Evolutionary conservation across 2,329 filamentous ascomycete species (phyloP).

Genomic region (Ceratocystis diversiconidia): DNA sequence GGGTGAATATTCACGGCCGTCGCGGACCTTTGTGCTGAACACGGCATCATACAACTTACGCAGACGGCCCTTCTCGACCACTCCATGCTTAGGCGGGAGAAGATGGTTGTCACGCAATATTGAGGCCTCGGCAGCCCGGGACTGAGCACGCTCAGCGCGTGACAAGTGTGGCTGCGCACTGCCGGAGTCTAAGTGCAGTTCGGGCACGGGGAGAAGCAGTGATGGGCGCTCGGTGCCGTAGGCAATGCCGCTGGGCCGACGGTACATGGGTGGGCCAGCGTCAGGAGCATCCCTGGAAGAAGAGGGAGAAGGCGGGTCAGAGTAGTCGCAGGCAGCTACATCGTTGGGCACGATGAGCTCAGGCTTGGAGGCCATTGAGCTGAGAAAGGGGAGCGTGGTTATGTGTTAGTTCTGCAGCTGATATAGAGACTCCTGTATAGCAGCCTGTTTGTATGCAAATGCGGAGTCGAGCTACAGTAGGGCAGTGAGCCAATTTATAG

Average conservation of each 20-base stretch:
- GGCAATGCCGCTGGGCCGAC: constrained; percentile 62
- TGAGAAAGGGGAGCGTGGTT: constrained; percentile 3
- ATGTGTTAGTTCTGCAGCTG: background rate
- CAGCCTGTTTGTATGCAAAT: background rate
- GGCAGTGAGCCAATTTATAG: background rate
- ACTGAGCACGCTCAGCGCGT: constrained; percentile 40
- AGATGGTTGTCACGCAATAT: constrained; percentile 52
- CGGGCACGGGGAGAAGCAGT: constrained; percentile 47
- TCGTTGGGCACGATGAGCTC: constrained; percentile 32
- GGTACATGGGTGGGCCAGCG: constrained; percentile 45
- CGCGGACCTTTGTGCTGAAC: constrained; percentile 39
- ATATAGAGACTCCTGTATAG: background rate
- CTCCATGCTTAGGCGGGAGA: constrained; percentile 41
- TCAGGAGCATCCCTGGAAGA: constrained; percentile 24
- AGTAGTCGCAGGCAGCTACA: constrained; percentile 21
- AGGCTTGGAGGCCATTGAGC: constrained; percentile 14
- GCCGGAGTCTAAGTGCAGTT: constrained; percentile 29
- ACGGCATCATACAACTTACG: constrained; percentile 31
- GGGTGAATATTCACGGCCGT: constrained; percentile 16
- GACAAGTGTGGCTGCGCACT: constrained; percentile 30
- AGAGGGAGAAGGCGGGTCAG: constrained; percentile 6
- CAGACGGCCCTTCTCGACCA: constrained; percentile 21
- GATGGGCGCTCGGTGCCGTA: constrained; percentile 53
- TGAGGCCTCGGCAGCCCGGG: constrained; percentile 43
- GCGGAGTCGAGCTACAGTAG: background rate